A percentile compares a stretch with the other conserved stretches of the same genome.
These are phyloP conservation scores for Termitomyces sp. DNA, from an alignment of 768 basidiomycete species.

Conservation along the genomic window DNA sequence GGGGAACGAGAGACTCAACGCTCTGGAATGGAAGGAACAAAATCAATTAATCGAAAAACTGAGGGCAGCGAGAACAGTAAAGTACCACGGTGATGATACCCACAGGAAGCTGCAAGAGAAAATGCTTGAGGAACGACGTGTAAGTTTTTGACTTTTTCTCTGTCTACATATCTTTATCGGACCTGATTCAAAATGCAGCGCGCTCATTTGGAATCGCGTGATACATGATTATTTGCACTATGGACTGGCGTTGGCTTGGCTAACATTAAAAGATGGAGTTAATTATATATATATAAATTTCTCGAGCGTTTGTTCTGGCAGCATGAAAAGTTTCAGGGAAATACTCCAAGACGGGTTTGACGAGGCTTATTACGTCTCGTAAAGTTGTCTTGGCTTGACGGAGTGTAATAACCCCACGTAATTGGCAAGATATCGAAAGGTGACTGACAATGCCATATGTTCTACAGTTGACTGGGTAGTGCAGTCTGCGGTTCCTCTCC, in stretches of 20 bases:
- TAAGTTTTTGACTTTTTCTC: neutral
- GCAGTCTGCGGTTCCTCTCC: neutral
- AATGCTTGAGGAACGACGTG: neutral
- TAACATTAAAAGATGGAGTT: no score
- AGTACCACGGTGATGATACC: neutral
- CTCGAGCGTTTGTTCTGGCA: no score
- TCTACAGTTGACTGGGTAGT: no score
- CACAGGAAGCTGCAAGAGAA: neutral
- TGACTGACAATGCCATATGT: no score
- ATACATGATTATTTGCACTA: no score
- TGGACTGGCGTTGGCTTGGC: neutral
- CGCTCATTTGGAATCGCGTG: neutral
- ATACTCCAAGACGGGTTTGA: no score
- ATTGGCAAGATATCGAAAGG: neutral
- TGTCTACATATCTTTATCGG: neutral
- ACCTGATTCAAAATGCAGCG: neutral
- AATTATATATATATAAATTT: neutral
- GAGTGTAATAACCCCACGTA: neutral
- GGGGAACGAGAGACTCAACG: neutral
- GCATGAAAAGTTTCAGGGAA: neutral
- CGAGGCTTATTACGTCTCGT: no score
- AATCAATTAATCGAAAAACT: neutral
- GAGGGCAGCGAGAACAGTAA: neutral
- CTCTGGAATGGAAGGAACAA: neutral
- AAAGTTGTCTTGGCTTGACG: neutral